phyloP scores from a whole-genome alignment of 495 filamentous ascomycete genomes.

The Tuber umbilicatum region DNA sequence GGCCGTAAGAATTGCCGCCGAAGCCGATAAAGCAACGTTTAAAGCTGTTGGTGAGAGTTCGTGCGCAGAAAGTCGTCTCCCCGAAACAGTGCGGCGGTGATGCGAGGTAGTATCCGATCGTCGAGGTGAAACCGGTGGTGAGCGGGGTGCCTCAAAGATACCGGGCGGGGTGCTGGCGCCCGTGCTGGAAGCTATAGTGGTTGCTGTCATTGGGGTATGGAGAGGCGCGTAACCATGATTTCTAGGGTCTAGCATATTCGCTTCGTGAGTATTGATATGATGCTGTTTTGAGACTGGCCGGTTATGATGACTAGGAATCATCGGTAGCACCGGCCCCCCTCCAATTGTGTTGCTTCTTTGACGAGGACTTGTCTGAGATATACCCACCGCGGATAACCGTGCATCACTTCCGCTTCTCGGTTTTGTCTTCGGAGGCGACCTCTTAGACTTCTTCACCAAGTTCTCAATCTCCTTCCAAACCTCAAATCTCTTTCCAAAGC shows the following conservation, averaged over 20 bases:
- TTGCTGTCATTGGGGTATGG: slow-evolving; percentile 35
- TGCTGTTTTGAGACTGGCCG: slow-evolving; percentile 40
- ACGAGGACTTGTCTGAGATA: slow-evolving; percentile 14
- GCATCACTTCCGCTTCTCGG: slow-evolving; percentile 34
- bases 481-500: slow-evolving; percentile 46
- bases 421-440: slow-evolving; percentile 20
- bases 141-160: slow-evolving; percentile 49
- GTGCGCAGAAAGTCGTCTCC: slow-evolving; percentile 33
- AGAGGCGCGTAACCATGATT: slow-evolving; percentile 23
- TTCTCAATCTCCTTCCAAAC: slow-evolving; percentile 62
- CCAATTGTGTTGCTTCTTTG: slow-evolving; percentile 46
- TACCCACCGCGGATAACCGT: slow-evolving; percentile 31
- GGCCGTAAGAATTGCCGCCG: slow-evolving; percentile 35
- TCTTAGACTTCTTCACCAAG: slow-evolving; percentile 68
- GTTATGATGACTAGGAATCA: slow-evolving; percentile 55
- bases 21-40: slow-evolving; percentile 35
- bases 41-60: slow-evolving; percentile 36
- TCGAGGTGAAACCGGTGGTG: slow-evolving; percentile 38
- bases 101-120: slow-evolving; percentile 16
- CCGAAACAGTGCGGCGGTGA: slow-evolving; percentile 24
- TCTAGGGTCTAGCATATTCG: slow-evolving; percentile 32
- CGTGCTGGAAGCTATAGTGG: slow-evolving; percentile 21
- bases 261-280: slow-evolving; percentile 37
- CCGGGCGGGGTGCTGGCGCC: slow-evolving; percentile 23
- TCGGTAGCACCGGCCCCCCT: slow-evolving; percentile 52